Conservation (phyloP, 495 filamentous ascomycete genomes). For the Talaromyces proteolyticus region DNA sequence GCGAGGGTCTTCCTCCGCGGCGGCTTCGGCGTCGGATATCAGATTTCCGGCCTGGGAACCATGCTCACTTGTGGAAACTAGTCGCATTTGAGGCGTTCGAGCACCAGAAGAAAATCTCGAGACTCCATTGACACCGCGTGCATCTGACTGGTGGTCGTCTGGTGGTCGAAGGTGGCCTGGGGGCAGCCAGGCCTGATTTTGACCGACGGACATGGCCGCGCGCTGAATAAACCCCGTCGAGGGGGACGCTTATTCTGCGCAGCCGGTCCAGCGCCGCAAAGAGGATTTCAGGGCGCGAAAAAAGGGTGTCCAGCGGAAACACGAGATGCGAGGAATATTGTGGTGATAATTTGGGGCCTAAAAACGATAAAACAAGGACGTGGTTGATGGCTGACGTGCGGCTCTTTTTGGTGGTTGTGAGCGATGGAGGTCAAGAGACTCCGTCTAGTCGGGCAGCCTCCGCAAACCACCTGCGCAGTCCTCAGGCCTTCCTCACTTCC, state of each 20-base stretch:
- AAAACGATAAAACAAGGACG: conserved; percentile 25
- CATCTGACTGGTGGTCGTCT: conserved; percentile 35
- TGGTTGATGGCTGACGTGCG: conserved; percentile 12
- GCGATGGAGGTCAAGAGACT: conserved; percentile 6
- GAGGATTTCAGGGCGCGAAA: conserved; percentile 16
- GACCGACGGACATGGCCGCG: conserved; percentile 48
- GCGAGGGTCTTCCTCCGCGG: conserved; percentile 59
- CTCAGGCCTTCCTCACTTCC: conserved; percentile 1
- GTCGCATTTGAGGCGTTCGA: conserved; percentile 42
- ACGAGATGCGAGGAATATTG: conserved; percentile 10
- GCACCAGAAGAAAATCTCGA: conserved; percentile 38
- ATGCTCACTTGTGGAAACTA: conserved; percentile 40
- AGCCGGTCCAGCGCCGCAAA: conserved; percentile 28
- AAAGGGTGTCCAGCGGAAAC: conserved; percentile 31
- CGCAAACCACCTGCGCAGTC: conserved; percentile 8
- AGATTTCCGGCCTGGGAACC: conserved; percentile 37
- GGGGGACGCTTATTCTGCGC: conserved; percentile 42
- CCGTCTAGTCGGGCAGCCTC: conserved; percentile 6
- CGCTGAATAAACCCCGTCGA: conserved; percentile 39
- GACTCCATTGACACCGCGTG: conserved; percentile 42
- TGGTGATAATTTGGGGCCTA: conserved; percentile 23
- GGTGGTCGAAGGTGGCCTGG: conserved; percentile 42
- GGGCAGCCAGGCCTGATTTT: conserved; percentile 39
- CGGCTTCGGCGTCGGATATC: conserved; percentile 44
- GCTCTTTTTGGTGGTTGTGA: conserved; percentile 7